Conservation (phyloP, 768 basidiomycete genomes). For the Amanita subjunquillea region DNA sequence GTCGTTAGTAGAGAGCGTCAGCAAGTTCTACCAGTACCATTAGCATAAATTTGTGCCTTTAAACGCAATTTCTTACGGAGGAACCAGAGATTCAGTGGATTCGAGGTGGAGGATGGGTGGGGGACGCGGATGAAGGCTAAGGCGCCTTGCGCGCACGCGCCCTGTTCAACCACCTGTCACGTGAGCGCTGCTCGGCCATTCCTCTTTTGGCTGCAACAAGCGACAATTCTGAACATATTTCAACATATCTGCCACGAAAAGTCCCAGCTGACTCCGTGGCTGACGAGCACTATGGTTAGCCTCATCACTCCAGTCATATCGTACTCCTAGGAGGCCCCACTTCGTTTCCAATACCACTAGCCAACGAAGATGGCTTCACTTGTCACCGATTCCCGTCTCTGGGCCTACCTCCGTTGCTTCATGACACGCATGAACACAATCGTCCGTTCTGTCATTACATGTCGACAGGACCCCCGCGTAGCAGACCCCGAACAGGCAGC, state of each 20-base stretch:
- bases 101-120: not conserved
- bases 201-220: not conserved
- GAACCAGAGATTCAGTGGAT: not conserved
- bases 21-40: slow-evolving; percentile 5
- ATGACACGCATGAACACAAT: not conserved
- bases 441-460: not conserved
- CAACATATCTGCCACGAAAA: no score
- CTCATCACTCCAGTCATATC: not conserved
- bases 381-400: not conserved
- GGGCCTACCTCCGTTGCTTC: not conserved
- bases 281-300: not conserved
- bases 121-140: not conserved
- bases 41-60: not conserved
- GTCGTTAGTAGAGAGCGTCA: slow-evolving; percentile 39
- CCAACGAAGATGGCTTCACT: not conserved
- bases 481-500: not conserved
- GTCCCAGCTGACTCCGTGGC: not conserved
- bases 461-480: not conserved
- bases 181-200: slow-evolving; percentile 2
- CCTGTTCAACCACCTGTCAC: slow-evolving; percentile 3
- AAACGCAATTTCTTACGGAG: not conserved
- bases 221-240: no score
- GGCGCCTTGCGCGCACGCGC: not conserved
- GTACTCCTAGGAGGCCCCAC: not conserved
- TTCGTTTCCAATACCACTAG: not conserved